A percentile compares a stretch with the other conserved stretches of the same genome.
Conservation (phyloP, 495 filamentous ascomycete species). For the Hypoxylon subgilvum region DNA sequence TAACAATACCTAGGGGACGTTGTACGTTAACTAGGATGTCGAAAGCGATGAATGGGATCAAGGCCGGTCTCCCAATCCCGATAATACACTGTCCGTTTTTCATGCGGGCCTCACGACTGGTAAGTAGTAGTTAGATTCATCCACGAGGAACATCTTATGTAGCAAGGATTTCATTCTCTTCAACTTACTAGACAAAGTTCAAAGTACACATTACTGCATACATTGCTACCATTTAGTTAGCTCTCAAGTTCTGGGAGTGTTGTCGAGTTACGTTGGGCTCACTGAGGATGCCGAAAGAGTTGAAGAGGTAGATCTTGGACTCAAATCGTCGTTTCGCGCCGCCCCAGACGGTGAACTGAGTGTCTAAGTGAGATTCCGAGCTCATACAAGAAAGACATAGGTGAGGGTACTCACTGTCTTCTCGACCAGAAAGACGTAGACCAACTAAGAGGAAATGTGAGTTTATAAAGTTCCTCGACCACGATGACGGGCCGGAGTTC, state of each 20-base stretch:
- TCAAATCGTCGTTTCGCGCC: slow-evolving; percentile 50
- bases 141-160: background rate
- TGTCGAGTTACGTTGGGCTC: slow-evolving; percentile 1
- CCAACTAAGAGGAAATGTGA: slow-evolving; percentile 44
- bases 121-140: slow-evolving; percentile 1
- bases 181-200: slow-evolving; percentile 58
- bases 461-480: background rate
- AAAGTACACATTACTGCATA: slow-evolving; percentile 54
- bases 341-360: slow-evolving; percentile 56
- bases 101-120: slow-evolving; percentile 54
- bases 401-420: slow-evolving; percentile 50
- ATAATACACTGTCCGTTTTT: slow-evolving; percentile 58
- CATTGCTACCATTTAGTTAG: slow-evolving; percentile 44
- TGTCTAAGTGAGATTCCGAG: slow-evolving; percentile 1
- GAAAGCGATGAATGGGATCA: slow-evolving; percentile 59
- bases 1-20: background rate
- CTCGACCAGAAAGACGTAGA: slow-evolving; percentile 61
- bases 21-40: slow-evolving; percentile 57
- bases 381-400: background rate
- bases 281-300: slow-evolving; percentile 60
- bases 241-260: background rate
- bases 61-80: slow-evolving; percentile 55
- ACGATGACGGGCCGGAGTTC: background rate
- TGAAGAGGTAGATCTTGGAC: slow-evolving; percentile 59
- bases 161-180: background rate